A percentile compares a stretch with the other conserved stretches of the same genome.
phyloP scores from a whole-genome alignment of 116 monocot genomes.

The Zostera marina region DNA sequence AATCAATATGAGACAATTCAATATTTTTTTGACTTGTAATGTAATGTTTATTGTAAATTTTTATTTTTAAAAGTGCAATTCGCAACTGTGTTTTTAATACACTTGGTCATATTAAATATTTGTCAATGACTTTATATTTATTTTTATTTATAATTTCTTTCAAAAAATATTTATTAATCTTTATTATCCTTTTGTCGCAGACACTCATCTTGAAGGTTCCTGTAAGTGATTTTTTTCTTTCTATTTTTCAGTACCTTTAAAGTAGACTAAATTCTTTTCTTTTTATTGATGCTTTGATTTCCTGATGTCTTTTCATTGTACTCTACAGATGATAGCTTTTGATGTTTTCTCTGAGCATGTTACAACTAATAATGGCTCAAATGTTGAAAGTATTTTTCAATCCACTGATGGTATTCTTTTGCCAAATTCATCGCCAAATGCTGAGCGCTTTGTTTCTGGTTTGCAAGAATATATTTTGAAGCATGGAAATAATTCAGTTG shows the following conservation, averaged over 20 bases:
- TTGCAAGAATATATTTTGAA: constrained; percentile 52
- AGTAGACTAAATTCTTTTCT: not conserved
- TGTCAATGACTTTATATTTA: no score
- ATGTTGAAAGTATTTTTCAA: constrained; percentile 22
- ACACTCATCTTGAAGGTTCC: constrained; percentile 44
- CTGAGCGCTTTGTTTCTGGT: constrained; percentile 48
- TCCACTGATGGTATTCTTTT: constrained; percentile 19
- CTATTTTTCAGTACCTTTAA: not conserved
- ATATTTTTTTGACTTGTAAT: no score
- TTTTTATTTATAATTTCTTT: not conserved
- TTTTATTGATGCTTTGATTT: not conserved
- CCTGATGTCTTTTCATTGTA: not conserved
- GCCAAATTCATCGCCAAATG: constrained; percentile 22
- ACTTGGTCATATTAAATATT: no score
- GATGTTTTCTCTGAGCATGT: constrained; percentile 43
- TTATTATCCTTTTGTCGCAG: constrained; percentile 32
- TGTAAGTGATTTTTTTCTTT: constrained; percentile 26
- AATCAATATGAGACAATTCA: no score
- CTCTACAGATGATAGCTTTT: constrained; percentile 43
- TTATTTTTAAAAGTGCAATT: no score
- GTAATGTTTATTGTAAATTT: no score
- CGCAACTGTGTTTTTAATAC: no score
- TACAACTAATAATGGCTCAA: constrained; percentile 18
- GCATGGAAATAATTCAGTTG: constrained; percentile 26
- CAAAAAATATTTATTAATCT: not conserved